Conservation (phyloP, 257 asterid genomes). For the Lantana camara region DNA sequence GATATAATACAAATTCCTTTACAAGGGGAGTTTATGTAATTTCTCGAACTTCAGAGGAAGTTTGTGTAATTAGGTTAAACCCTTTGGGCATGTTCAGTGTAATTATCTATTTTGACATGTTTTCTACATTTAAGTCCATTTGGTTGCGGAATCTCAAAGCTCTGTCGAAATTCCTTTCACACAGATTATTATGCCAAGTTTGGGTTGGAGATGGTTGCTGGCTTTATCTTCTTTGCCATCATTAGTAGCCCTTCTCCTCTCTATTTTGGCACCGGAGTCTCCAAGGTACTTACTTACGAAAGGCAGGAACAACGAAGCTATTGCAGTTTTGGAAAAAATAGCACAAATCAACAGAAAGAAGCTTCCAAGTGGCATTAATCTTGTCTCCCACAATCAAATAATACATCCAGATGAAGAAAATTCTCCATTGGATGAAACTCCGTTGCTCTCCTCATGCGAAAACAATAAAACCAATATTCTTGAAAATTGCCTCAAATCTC, state of each 20-base stretch:
- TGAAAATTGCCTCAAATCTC: slow-evolving; percentile 2
- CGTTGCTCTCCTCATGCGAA: slow-evolving; percentile 19
- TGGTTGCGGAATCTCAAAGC: too few species aligned
- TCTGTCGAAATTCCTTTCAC: background rate
- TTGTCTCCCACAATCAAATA: slow-evolving; percentile 23
- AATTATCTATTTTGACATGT: too few species aligned
- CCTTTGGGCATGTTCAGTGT: too few species aligned
- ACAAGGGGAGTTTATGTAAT: too few species aligned
- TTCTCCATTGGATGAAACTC: slow-evolving; percentile 1
- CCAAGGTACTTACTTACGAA: slow-evolving; percentile 33
- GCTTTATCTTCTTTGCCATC: slow-evolving; percentile 36
- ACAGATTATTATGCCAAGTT: slow-evolving; percentile 39
- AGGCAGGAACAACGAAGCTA: slow-evolving; percentile 28
- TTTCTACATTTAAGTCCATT: too few species aligned
- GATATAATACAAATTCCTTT: too few species aligned
- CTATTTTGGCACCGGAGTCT: slow-evolving; percentile 27
- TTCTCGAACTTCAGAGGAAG: too few species aligned
- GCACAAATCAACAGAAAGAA: slow-evolving; percentile 21
- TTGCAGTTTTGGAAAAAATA: slow-evolving; percentile 25
- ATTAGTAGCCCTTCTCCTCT: slow-evolving; percentile 12
- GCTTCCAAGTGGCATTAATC: slow-evolving; percentile 29
- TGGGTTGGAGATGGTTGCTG: slow-evolving; percentile 45
- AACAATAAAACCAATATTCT: background rate
- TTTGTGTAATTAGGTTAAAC: too few species aligned
- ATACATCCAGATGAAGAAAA: slow-evolving; percentile 28